A percentile compares a stretch with the other conserved stretches of the same genome.
Evolutionary conservation across 345 rosid species (phyloP).

Genomic region (Pseudoturritis turrita): DNA sequence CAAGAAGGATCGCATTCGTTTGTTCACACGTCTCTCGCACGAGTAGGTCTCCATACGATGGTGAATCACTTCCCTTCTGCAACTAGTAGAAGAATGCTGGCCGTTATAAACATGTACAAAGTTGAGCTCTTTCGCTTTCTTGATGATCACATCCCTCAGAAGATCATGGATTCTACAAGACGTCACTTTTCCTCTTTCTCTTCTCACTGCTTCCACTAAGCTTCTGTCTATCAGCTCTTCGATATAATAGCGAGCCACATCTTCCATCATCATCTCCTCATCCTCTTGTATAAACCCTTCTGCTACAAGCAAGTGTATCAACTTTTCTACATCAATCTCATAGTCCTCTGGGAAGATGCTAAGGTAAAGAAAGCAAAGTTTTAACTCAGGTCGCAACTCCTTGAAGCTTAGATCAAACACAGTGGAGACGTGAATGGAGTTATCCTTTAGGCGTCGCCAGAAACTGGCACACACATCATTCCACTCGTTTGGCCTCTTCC

Average conservation of each 20-base stretch:
- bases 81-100: background rate
- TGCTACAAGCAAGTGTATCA: slow-evolving; percentile 2
- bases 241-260: background rate
- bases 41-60: background rate
- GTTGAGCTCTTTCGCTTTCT: slow-evolving; percentile 7
- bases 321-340: background rate
- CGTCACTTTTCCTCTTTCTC: background rate
- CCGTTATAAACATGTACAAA: background rate
- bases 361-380: slow-evolving; percentile 14
- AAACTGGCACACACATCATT: background rate
- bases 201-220: background rate
- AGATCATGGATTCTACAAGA: slow-evolving; percentile 15
- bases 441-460: slow-evolving; percentile 1
- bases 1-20: slow-evolving; percentile 6
- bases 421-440: background rate
- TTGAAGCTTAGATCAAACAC: slow-evolving; percentile 3
- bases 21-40: background rate
- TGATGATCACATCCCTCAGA: slow-evolving; percentile 3
- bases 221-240: slow-evolving; percentile 17
- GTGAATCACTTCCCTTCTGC: slow-evolving; percentile 4
- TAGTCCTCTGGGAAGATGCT: slow-evolving; percentile 16
- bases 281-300: slow-evolving; percentile 11
- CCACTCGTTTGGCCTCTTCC: slow-evolving; percentile 10
- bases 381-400: background rate
- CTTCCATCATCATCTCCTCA: slow-evolving; percentile 10